Evolutionary conservation across 805 yeast species (phyloP).

Genomic region (Kluyveromyces siamensis): DNA sequence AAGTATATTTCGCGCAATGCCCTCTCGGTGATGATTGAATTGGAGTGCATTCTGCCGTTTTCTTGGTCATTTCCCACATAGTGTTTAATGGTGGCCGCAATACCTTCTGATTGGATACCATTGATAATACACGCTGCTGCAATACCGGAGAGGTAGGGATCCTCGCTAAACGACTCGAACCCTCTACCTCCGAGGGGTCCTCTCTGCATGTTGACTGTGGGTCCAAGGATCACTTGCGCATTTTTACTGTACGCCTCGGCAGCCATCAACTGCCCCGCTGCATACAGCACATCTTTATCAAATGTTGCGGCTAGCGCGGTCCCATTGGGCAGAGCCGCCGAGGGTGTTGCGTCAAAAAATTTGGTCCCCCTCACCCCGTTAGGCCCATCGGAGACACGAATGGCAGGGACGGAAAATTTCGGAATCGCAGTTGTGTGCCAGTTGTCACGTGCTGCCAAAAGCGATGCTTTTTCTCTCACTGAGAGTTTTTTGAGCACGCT

Average conservation of each 20-base stretch:
- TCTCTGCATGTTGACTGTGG: conserved; percentile 45
- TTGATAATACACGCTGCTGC: conserved; percentile 40
- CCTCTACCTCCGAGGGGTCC: conserved; percentile 55
- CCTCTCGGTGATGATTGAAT: conserved; percentile 44
- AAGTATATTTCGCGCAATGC: conserved; percentile 54
- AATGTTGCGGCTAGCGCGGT: conserved; percentile 51
- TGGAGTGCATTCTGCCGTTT: conserved; percentile 40
- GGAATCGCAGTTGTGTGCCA: conserved; percentile 41
- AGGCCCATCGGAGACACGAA: conserved; percentile 51
- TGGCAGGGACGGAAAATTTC: conserved; percentile 35
- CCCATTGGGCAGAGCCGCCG: conserved; percentile 55
- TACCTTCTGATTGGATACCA: conserved; percentile 44
- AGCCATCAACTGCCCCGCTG: conserved; percentile 46
- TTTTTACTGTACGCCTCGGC: conserved; percentile 45
- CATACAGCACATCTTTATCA: conserved; percentile 38
- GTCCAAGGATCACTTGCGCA: conserved; percentile 42
- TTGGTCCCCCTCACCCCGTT: conserved; percentile 55
- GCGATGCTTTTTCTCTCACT: conserved; percentile 18
- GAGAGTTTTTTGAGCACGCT: too few relatives aligned
- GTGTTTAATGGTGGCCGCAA: conserved; percentile 53
- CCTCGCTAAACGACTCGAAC: conserved; percentile 55
- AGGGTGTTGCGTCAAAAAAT: conserved; percentile 41
- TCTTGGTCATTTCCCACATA: conserved; percentile 57
- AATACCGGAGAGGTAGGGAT: conserved; percentile 42
- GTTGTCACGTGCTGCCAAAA: conserved; percentile 37